phyloP scores from a whole-genome alignment of 139 green algal species.

The Trebouxia sp. region DNA sequence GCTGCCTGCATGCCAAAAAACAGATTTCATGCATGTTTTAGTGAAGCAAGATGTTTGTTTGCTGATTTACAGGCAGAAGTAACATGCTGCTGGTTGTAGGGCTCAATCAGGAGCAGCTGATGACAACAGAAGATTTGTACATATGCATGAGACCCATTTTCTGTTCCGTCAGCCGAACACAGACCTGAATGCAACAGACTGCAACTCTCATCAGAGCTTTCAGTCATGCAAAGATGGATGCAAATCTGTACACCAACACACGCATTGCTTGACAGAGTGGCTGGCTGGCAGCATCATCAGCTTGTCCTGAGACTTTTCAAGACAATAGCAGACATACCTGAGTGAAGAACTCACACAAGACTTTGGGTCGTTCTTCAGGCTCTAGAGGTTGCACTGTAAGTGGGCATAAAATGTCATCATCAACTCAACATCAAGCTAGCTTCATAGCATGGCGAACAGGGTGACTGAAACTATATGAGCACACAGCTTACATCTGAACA shows the following conservation, averaged over 20 bases:
- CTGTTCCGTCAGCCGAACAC: neutral
- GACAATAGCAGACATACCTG: neutral
- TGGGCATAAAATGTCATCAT: neutral
- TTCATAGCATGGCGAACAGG: too few relatives aligned
- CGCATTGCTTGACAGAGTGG: neutral
- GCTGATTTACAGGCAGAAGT: neutral
- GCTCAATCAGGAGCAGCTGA: neutral
- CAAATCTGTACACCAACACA: neutral
- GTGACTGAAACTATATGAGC: too few relatives aligned
- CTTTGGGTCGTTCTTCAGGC: slow-evolving; percentile 18
- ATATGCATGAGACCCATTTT: neutral
- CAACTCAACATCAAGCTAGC: too few relatives aligned
- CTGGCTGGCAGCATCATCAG: neutral
- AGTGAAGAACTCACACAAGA: slow-evolving; percentile 28
- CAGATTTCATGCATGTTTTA: neutral
- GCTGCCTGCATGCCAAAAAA: slow-evolving; percentile 9
- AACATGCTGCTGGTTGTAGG: neutral
- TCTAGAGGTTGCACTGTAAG: slow-evolving; percentile 20
- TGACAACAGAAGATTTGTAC: neutral
- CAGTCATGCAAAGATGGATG: neutral
- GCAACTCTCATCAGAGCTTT: neutral
- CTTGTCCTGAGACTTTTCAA: neutral
- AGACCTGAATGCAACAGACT: neutral
- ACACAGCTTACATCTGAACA: slow-evolving; percentile 7
- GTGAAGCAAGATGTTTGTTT: neutral